Conservation (phyloP, 1,284 basidiomycete species). For the Kwoniella shivajii region DNA sequence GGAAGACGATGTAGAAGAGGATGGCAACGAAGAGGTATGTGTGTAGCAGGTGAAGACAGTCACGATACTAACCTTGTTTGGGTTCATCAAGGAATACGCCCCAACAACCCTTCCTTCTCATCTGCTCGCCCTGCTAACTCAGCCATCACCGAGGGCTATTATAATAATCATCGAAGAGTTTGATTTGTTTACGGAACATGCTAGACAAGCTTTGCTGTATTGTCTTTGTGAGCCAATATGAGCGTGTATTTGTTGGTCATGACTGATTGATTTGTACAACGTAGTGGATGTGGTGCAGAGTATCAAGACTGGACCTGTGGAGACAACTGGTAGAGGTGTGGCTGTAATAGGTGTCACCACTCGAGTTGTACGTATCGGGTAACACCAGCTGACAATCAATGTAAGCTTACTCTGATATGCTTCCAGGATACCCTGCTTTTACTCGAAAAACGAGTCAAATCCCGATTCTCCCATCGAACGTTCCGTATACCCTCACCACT, state of each 20-base stretch:
- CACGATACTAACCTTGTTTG: background rate
- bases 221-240: constrained; percentile 77
- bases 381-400: too few species aligned
- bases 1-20: constrained; percentile 53
- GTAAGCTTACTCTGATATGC: background rate
- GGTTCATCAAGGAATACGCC: constrained; percentile 50
- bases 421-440: constrained; percentile 75
- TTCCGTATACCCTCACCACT: constrained; percentile 70
- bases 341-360: constrained; percentile 80
- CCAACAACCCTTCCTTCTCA: constrained; percentile 66
- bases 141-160: constrained; percentile 75
- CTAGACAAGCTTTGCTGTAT: constrained; percentile 83
- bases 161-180: constrained; percentile 85
- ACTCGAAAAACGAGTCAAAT: constrained; percentile 93
- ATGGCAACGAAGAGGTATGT: constrained; percentile 24
- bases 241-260: constrained; percentile 51
- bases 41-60: too few species aligned
- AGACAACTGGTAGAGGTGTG: constrained; percentile 61
- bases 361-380: constrained; percentile 59
- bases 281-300: constrained; percentile 58
- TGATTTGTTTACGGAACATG: constrained; percentile 85
- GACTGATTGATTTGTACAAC: background rate
- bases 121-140: constrained; percentile 74
- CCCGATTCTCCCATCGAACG: constrained; percentile 87
- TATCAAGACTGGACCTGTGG: constrained; percentile 51